These are phyloP conservation scores for Pseudozyma thailandica DNA, from an alignment of 1,284 basidiomycete species.

Conservation along the genomic window DNA sequence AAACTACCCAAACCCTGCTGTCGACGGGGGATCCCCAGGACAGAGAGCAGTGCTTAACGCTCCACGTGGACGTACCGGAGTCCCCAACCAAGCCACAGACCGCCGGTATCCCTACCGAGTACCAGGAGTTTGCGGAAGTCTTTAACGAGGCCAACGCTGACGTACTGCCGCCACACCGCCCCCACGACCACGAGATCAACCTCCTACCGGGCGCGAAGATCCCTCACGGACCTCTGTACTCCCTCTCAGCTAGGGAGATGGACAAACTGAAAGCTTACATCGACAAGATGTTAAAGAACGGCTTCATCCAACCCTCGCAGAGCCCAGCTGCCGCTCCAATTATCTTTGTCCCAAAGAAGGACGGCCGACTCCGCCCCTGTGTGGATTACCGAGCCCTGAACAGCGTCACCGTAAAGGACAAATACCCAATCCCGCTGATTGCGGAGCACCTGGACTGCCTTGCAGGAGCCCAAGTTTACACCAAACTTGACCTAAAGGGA, in stretches of 20 bases:
- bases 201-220: not conserved
- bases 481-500: conserved; percentile 65
- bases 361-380: conserved; percentile 69
- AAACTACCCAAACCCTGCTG: too few relatives aligned
- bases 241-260: conserved; percentile 4
- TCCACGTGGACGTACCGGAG: too few relatives aligned
- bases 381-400: conserved; percentile 72
- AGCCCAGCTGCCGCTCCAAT: conserved; percentile 69
- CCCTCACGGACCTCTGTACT: conserved; percentile 6
- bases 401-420: conserved; percentile 68
- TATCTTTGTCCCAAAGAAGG: conserved; percentile 72
- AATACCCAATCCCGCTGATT: conserved; percentile 68
- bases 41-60: too few relatives aligned
- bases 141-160: too few relatives aligned
- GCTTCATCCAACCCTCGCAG: conserved; percentile 10
- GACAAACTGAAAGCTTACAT: not conserved
- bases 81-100: too few relatives aligned
- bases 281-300: conserved; percentile 3
- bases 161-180: not conserved
- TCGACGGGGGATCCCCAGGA: too few relatives aligned
- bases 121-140: too few relatives aligned
- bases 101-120: too few relatives aligned
- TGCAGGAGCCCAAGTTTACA: conserved; percentile 64
- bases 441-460: conserved; percentile 68
- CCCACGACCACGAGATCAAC: not conserved